These are phyloP conservation scores for Annulohypoxylon nitens DNA, from an alignment of 495 filamentous ascomycete genomes.

Conservation along the genomic window DNA sequence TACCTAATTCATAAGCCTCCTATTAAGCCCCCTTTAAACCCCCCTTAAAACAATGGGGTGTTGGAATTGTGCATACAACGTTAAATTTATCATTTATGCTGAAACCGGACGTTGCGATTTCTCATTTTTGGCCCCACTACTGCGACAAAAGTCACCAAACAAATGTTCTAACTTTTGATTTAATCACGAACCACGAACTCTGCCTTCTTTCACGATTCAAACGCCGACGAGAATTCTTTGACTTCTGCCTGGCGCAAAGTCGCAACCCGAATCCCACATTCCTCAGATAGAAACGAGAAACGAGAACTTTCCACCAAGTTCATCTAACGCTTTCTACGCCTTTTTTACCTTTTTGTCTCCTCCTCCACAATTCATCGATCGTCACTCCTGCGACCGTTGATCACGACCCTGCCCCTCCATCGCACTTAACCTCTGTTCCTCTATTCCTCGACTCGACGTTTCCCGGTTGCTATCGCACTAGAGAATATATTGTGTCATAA, in stretches of 20 bases:
- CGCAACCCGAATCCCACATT: constrained; percentile 9
- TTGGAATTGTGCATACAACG: constrained; percentile 14
- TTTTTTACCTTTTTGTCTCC: background rate
- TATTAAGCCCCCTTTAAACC: background rate
- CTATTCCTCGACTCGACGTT: constrained; percentile 8
- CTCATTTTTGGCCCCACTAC: constrained; percentile 19
- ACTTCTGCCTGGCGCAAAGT: constrained; percentile 49
- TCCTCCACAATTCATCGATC: constrained; percentile 1
- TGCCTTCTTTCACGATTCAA: constrained; percentile 11
- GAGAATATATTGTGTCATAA: constrained; percentile 16
- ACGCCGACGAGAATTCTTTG: background rate
- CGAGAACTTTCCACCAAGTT: background rate
- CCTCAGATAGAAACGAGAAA: background rate
- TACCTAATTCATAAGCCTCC: background rate
- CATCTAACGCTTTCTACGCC: background rate
- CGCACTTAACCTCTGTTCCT: background rate
- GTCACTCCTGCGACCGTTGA: constrained; percentile 27
- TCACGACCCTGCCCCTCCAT: constrained; percentile 28
- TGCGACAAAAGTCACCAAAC: constrained; percentile 13
- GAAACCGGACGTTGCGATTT: constrained; percentile 23
- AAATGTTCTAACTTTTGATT: constrained; percentile 24
- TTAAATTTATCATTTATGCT: constrained; percentile 21
- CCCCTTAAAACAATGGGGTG: constrained; percentile 8
- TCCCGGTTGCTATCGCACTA: constrained; percentile 11
- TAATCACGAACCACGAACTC: constrained; percentile 10